Conservation (phyloP, 148 eudicot genomes). For the Chenopodium formosanum region DNA sequence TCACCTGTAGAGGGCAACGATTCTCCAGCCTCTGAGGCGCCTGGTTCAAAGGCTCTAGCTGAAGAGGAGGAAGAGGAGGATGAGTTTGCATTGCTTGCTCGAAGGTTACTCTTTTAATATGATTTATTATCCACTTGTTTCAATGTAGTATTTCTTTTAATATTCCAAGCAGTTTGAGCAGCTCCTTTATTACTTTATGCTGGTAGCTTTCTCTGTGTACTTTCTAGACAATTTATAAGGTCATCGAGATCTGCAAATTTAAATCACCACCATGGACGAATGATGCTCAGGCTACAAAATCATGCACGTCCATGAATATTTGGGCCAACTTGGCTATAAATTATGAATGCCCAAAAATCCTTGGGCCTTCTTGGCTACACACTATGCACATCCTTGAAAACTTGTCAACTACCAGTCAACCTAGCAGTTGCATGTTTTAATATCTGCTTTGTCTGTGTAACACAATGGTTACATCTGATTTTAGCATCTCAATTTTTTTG, state of each 20-base stretch:
- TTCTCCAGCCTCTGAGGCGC: conserved; percentile 38
- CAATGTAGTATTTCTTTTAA: not conserved
- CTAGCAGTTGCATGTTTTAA: not conserved
- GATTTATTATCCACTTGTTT: not conserved
- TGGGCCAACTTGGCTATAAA: too few species aligned
- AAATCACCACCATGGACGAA: not conserved
- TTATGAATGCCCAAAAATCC: too few species aligned
- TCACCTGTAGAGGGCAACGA: conserved; percentile 27
- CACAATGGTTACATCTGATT: not conserved
- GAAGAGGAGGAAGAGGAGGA: conserved; percentile 92
- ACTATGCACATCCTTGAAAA: not conserved
- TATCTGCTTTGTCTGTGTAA: not conserved
- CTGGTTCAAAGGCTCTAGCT: conserved; percentile 27
- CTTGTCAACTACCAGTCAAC: not conserved
- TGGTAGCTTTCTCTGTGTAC: not conserved
- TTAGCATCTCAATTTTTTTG: not conserved
- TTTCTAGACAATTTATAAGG: not conserved
- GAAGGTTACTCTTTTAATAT: conserved; percentile 48
- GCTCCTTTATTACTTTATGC: not conserved
- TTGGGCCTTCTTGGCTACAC: too few species aligned
- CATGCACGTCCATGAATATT: too few species aligned
- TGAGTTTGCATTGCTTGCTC: conserved; percentile 73
- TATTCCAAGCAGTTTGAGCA: not conserved
- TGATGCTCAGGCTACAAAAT: not conserved
- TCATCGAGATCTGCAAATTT: not conserved